Base-by-base conservation (phyloP, 2,329 filamentous ascomycete genomes). In the Alternaria consortialis region DNA sequence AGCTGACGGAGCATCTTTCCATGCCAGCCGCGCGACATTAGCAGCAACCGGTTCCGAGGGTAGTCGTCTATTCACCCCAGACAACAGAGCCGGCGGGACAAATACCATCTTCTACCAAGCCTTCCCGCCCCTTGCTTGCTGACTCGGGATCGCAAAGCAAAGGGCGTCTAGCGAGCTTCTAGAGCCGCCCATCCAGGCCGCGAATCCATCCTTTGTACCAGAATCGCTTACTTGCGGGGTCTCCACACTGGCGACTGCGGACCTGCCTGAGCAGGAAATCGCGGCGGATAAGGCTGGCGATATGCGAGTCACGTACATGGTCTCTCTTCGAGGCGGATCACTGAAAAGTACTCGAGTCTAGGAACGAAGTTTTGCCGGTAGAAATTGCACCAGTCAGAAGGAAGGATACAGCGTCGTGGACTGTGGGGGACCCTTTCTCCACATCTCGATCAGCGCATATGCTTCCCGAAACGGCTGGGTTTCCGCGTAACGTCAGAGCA, bases 111-210 rank as follows among this genome's bases (percentile, higher is more conserved):
- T 20, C 32, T 44, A 55, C 55, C 46, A 65, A 53, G 59, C 56
- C 32, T 25, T 52, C 51, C 55, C 57, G 60, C 57, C 58, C 67
- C 68, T 64, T 51, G 53, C 61, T 54, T 58, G 58, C 59, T 69
- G 64, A 64, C 63, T 72, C 63, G 62, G 58, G 54, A 51, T 52
- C 58, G 34, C 59, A 61, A 62, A 70, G 64, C 52, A 63, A 59
- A 58, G 53, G 53, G 61, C 67, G 67, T 70, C 69, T 72, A 72
- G 69, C 58, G 60, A 62, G 64, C 61, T 58, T 64, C 59, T 65
- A 64, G 56, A 62, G 54, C 59, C 34, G 36, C 44, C 40, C 43
- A 58, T 56, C 58, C 53, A 60, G 53, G 58, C 53, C 53, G 53
- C 53, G 54, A 52, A 60, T 60, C 47, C 42, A 53, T 57, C 42